Conservation (phyloP, 139 green algal species). For the Zygnema cylindricum region DNA sequence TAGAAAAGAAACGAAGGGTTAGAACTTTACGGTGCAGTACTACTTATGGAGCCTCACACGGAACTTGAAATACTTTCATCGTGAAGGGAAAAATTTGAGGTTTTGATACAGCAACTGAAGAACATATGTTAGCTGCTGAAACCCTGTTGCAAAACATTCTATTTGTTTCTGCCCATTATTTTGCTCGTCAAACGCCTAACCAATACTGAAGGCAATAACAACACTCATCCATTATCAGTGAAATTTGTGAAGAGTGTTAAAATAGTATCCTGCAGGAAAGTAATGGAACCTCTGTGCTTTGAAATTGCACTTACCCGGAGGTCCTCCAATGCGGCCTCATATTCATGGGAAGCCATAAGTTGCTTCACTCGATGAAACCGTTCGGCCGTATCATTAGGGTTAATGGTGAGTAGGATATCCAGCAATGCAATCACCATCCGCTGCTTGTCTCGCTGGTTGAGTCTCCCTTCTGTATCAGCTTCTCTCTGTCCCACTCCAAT, state of each 20-base stretch:
- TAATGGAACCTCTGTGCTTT: background rate
- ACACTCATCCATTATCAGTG: background rate
- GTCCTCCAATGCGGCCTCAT: background rate
- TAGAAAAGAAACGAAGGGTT: no score
- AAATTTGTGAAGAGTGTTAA: slow-evolving; percentile 7
- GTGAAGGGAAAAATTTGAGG: no score
- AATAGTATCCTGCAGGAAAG: slow-evolving; percentile 2
- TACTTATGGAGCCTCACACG: no score
- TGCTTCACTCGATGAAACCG: slow-evolving; percentile 36
- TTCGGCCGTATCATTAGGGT: slow-evolving; percentile 23
- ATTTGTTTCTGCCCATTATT: no score
- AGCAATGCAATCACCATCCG: slow-evolving; percentile 35
- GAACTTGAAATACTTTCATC: no score
- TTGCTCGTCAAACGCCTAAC: background rate
- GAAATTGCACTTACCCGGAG: slow-evolving; percentile 22
- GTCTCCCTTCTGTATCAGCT: background rate
- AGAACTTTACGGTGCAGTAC: no score
- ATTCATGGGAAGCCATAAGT: slow-evolving; percentile 36
- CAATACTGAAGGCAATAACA: slow-evolving; percentile 26
- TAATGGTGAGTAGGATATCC: slow-evolving; percentile 40
- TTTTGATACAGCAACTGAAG: no score
- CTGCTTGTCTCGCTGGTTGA: background rate
- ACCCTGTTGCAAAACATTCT: no score
- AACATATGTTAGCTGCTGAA: no score
- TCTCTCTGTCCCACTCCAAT: no score